Conservation (phyloP, 2,329 filamentous ascomycete genomes). For the Sphaceloma murrayae region DNA sequence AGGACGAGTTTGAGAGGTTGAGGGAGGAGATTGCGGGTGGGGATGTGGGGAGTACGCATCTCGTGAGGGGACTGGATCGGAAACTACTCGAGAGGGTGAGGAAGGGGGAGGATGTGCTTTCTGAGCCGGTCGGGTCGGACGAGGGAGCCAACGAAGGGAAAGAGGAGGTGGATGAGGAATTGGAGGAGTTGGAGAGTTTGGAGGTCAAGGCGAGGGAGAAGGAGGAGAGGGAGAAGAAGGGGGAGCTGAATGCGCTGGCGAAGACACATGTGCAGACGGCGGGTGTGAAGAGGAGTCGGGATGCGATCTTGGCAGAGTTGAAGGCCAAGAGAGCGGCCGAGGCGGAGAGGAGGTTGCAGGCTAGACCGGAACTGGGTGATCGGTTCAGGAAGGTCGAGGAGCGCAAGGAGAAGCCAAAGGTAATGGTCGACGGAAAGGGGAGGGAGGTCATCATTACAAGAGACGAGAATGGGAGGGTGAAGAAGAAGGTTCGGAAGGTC, state of each 20-base stretch:
- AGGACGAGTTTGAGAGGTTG: constrained; percentile 64
- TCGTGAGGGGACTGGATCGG: constrained; percentile 87
- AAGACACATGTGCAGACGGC: constrained; percentile 27
- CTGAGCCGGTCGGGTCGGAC: constrained; percentile 30
- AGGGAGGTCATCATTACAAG: constrained; percentile 51
- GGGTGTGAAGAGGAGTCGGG: constrained; percentile 45
- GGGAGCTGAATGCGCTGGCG: no score
- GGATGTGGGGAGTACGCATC: constrained; percentile 67
- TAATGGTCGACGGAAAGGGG: constrained; percentile 47
- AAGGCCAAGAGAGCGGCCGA: constrained; percentile 45
- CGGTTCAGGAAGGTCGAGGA: constrained; percentile 47
- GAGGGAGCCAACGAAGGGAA: constrained; percentile 33
- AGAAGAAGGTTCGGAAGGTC: constrained; percentile 51
- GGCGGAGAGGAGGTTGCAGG: constrained; percentile 34
- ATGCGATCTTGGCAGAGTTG: constrained; percentile 51
- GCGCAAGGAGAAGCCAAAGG: constrained; percentile 42
- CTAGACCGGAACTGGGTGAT: constrained; percentile 42
- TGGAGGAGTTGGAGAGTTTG: constrained; percentile 55
- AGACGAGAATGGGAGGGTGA: constrained; percentile 51
- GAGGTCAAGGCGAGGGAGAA: constrained; percentile 60
- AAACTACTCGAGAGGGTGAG: constrained; percentile 62
- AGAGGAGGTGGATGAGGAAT: constrained; percentile 39
- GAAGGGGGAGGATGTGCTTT: constrained; percentile 52
- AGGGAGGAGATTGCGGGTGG: constrained; percentile 71
- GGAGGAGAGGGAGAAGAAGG: constrained; percentile 41